These are phyloP conservation scores for Leishmania tarentolae DNA, from an alignment of 208 protist species.

Conservation along the genomic window DNA sequence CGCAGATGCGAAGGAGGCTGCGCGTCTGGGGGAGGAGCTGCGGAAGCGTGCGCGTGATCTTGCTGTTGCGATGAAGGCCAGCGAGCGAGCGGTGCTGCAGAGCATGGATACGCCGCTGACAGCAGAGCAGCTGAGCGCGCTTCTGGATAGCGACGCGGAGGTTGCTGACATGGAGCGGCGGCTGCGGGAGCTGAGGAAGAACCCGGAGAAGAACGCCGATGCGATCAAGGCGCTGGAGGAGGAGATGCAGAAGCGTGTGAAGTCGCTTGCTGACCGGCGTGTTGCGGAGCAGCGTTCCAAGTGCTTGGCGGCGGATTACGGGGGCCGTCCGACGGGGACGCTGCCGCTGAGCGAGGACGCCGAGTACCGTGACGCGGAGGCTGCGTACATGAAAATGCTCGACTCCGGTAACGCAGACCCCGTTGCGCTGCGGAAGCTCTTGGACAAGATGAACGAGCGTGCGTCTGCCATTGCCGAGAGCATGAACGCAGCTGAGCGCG, in stretches of 20 bases:
- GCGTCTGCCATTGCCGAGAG: constrained; percentile 46
- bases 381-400: constrained; percentile 33
- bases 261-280: constrained; percentile 14
- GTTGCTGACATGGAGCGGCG: constrained; percentile 33
- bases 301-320: constrained; percentile 43
- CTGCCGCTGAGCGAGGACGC: constrained; percentile 49
- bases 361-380: constrained; percentile 47
- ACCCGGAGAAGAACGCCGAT: constrained; percentile 34
- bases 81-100: constrained; percentile 25
- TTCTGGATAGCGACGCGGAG: constrained; percentile 38
- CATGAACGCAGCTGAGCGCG: constrained; percentile 48
- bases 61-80: constrained; percentile 23
- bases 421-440: constrained; percentile 31
- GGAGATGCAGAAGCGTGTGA: constrained; percentile 36
- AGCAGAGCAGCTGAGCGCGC: constrained; percentile 1
- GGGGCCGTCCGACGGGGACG: constrained; percentile 35
- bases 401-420: constrained; percentile 25
- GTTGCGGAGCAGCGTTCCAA: constrained; percentile 19
- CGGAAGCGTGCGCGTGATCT: constrained; percentile 37
- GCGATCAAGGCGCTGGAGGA: constrained; percentile 45
- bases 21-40: constrained; percentile 30
- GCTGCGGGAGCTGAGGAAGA: constrained; percentile 45
- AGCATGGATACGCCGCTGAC: neutral
- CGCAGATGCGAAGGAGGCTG: constrained; percentile 42
- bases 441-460: constrained; percentile 37